These are phyloP conservation scores for Imleria badia DNA, from an alignment of 768 basidiomycete genomes.

Conservation along the genomic window DNA sequence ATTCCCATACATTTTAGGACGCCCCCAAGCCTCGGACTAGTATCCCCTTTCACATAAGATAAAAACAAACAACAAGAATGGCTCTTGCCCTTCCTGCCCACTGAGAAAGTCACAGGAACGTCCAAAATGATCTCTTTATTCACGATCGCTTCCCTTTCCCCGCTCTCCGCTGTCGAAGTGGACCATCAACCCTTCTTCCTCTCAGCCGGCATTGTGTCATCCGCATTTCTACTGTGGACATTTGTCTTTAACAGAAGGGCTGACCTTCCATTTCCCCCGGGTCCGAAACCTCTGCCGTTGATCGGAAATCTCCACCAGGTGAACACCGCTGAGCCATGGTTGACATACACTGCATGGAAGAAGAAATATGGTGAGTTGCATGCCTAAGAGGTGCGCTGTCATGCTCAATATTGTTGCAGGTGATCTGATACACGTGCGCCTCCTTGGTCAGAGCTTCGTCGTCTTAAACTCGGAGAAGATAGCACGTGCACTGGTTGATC, in stretches of 20 bases:
- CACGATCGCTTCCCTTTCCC: slow-evolving; percentile 2
- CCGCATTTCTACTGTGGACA: slow-evolving; percentile 1
- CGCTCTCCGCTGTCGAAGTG: neutral
- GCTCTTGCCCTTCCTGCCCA: neutral
- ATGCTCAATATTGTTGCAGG: slow-evolving; percentile 11
- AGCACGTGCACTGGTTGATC: slow-evolving; percentile 26
- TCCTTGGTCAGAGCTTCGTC: slow-evolving; percentile 26
- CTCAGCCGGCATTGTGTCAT: neutral
- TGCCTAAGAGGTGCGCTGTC: neutral
- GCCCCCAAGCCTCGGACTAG: too few relatives aligned
- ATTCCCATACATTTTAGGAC: too few relatives aligned
- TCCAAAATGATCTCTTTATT: neutral
- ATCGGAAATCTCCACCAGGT: slow-evolving; percentile 30
- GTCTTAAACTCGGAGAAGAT: slow-evolving; percentile 30
- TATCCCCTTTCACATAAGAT: neutral
- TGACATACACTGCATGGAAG: slow-evolving; percentile 36
- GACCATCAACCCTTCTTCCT: neutral
- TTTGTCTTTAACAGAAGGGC: neutral
- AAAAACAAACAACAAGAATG: neutral
- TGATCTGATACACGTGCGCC: slow-evolving; percentile 20
- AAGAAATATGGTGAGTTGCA: slow-evolving; percentile 29
- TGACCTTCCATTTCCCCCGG: slow-evolving; percentile 27
- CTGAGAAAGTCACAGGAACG: neutral
- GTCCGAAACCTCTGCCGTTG: slow-evolving; percentile 31
- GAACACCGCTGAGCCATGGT: slow-evolving; percentile 31